Conservation (phyloP, 2,329 filamentous ascomycete species). For the Pseudocercospora ulei region DNA sequence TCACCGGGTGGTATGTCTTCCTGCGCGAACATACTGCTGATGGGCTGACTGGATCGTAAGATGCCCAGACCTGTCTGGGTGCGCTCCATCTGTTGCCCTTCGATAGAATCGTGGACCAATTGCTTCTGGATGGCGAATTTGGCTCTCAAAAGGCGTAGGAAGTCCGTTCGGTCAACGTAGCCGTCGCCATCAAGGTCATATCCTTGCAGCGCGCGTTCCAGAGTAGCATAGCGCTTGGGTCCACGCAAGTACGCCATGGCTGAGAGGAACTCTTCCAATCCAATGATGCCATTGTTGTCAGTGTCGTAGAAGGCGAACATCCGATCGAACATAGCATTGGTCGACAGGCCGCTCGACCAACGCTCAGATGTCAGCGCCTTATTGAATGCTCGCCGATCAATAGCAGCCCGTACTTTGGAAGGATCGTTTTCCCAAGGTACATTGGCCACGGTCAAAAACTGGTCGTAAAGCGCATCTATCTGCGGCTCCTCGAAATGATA, state of each 20-base stretch:
- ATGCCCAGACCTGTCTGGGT: conserved; percentile 41
- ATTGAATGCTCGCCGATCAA: conserved; percentile 88
- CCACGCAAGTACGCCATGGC: conserved; percentile 60
- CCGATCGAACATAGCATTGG: conserved; percentile 87
- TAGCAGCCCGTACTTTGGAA: conserved; percentile 65
- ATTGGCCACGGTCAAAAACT: conserved; percentile 89
- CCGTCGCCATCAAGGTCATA: conserved; percentile 88
- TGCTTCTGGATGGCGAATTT: conserved; percentile 88
- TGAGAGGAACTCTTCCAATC: conserved; percentile 81
- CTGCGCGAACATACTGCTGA: conserved; percentile 41
- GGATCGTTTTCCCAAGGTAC: conserved; percentile 75
- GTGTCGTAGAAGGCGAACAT: conserved; percentile 96
- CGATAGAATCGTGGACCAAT: conserved; percentile 72
- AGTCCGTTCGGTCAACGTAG: conserved; percentile 74
- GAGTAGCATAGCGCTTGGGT: conserved; percentile 53
- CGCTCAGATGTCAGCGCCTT: conserved; percentile 58
- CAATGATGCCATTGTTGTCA: conserved; percentile 78
- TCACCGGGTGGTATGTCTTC: conserved; percentile 32
- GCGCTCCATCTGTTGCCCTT: conserved; percentile 65
- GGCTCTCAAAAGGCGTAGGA: conserved; percentile 80
- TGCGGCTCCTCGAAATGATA: conserved; percentile 63
- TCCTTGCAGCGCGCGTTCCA: conserved; percentile 68
- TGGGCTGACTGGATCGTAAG: conserved; percentile 39
- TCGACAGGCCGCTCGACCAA: conserved; percentile 62
- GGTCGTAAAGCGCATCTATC: conserved; percentile 88